Conservation (phyloP, 805 yeast species). For the Myxozyma vanderwaltii region DNA sequence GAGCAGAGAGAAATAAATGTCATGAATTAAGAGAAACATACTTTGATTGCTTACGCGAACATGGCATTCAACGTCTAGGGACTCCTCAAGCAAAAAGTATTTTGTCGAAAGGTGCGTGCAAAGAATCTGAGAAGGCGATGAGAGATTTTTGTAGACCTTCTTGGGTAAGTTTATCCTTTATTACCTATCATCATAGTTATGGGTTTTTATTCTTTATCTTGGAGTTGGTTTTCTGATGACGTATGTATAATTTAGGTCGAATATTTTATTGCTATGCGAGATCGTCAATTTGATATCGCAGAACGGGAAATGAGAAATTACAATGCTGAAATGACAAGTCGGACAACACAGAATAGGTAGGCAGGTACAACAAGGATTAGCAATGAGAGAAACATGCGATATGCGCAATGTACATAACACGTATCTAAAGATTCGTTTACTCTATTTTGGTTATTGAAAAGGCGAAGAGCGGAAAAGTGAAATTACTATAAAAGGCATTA, state of each 20-base stretch:
- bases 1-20: slow-evolving; percentile 49
- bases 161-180: slow-evolving; percentile 11
- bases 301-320: background rate
- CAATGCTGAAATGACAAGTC: background rate
- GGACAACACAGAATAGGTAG: no score
- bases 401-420: no score
- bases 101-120: background rate
- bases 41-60: slow-evolving; percentile 71
- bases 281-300: slow-evolving; percentile 6
- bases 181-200: background rate
- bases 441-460: no score
- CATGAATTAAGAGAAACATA: slow-evolving; percentile 87
- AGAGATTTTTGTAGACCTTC: slow-evolving; percentile 1
- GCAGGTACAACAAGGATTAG: no score
- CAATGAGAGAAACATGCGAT: no score
- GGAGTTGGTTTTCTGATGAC: background rate
- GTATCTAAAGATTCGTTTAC: no score
- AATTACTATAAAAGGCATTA: no score
- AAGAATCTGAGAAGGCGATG: slow-evolving; percentile 1
- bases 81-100: background rate
- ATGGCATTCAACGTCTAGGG: slow-evolving; percentile 50
- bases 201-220: background rate
- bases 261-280: slow-evolving; percentile 16
- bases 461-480: no score
- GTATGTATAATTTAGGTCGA: slow-evolving; percentile 10